Conservation (phyloP, 202 grass and related monocot species). For the Musa balbisiana region DNA sequence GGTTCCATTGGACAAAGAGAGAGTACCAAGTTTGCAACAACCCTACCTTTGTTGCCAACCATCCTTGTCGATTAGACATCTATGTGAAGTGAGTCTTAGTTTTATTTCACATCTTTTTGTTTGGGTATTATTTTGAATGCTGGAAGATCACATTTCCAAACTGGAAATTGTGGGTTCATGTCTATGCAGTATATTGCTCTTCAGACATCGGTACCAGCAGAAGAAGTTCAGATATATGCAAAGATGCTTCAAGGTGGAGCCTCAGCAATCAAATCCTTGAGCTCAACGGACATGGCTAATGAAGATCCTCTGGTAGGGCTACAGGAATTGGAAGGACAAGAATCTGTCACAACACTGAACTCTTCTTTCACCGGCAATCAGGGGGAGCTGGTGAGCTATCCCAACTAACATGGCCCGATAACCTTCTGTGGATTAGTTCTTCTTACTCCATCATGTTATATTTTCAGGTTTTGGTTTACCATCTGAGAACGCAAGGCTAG, state of each 20-base stretch:
- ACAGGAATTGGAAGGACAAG: conserved; percentile 52
- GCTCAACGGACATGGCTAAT: conserved; percentile 13
- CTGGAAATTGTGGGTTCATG: conserved; percentile 15
- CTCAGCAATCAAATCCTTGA: conserved; percentile 18
- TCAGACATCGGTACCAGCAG: conserved; percentile 45
- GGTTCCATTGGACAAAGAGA: conserved; percentile 55
- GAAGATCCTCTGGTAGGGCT: conserved; percentile 30
- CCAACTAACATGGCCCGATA: background rate
- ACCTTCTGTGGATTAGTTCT: too few species aligned
- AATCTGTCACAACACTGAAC: conserved; percentile 52
- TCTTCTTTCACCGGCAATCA: conserved; percentile 38
- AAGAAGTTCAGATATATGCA: conserved; percentile 72
- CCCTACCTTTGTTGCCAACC: conserved; percentile 70
- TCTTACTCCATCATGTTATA: background rate
- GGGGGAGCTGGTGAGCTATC: conserved; percentile 65
- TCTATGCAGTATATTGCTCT: conserved; percentile 66
- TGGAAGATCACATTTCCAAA: background rate
- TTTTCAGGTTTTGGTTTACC: conserved; percentile 13
- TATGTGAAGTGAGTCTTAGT: conserved; percentile 55
- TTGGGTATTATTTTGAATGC: conserved; percentile 11
- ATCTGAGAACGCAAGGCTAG: background rate
- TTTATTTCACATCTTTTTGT: conserved; percentile 5
- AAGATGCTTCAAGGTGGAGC: conserved; percentile 30
- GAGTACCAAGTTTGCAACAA: conserved; percentile 50
- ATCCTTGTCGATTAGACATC: conserved; percentile 55